Evolutionary conservation across 805 yeast species (phyloP), one percentile per base, ranked within the genome.

Genomic region (Cyberlindnera japonica): DNA sequence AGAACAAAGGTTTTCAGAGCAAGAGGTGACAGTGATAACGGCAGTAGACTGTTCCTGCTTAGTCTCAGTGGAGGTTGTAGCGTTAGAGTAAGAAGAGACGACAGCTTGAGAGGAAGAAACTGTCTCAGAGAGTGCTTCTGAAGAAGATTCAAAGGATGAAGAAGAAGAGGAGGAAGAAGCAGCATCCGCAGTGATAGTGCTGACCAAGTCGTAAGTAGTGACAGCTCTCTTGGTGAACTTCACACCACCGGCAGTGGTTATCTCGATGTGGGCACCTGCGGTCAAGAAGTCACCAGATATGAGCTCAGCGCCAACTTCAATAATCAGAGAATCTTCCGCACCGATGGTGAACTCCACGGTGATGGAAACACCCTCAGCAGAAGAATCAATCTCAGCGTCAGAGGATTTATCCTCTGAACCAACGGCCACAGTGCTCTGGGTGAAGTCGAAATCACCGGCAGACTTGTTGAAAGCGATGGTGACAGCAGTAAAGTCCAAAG

Each of bases 201-300:
- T 10, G 19, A 33, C 17, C 14, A 40, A 28, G 17, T 26, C 38
- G 10, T 17, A 40, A 7, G 37, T 16, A 16, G 33, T 14, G 5
- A 16, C 25, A 12, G 39, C 41, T 34, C 45, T 41, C 39, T 41
- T 41, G 21, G 14, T n/a, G 18, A 37, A 29, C 22, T 33, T 30
- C 35, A 16, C 23, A 14, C 28, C 33, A 16, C n/a, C 28, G n/a
- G 39, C 22, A 29, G 32, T 36, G 5, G 35, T 30, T n/a, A 38
- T 20, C 9, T 27, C 31, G 12, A 40, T 23, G 25, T 29, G 26
- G 16, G 27, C 43, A 28, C 30, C 28, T 12, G 28, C n/a, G n/a
- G 28, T 25, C 11, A n/a, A 9, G 14, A n/a, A 25, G 9, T 6
- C 7, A 6, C 28, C 28, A 25, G 28, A 25, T 13, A 25, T 13